Evolutionary conservation across 208 protist genomes (phyloP).

Genomic region (Naegleria lovaniensis): DNA sequence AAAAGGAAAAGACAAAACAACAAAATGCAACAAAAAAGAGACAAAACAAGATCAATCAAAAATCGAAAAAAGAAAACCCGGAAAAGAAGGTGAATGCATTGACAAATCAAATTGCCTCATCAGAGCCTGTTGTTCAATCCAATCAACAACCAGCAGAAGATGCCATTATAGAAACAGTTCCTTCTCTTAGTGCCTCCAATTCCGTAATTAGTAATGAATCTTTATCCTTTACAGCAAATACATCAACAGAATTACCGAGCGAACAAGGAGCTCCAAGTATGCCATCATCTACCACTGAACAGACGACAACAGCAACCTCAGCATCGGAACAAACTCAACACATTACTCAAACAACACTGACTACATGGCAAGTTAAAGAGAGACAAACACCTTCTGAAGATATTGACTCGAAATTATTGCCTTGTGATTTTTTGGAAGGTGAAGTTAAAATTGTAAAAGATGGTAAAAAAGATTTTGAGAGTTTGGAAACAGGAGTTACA

Average conservation of each 20-base stretch:
- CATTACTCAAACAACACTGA: background rate
- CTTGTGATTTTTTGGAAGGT: background rate
- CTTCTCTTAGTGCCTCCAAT: background rate
- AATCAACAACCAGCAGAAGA: background rate
- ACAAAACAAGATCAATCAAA: background rate
- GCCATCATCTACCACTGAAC: too few species aligned
- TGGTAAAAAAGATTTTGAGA: background rate
- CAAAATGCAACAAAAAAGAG: background rate
- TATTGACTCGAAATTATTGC: background rate
- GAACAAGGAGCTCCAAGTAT: too few species aligned
- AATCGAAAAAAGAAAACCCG: background rate
- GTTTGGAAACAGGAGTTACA: background rate
- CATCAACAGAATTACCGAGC: too few species aligned
- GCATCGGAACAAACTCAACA: background rate
- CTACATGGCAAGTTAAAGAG: background rate
- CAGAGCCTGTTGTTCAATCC: background rate
- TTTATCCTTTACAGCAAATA: too few species aligned
- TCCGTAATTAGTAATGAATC: background rate
- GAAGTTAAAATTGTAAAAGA: background rate
- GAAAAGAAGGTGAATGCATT: background rate
- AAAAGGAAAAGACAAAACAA: background rate
- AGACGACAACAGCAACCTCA: too few species aligned
- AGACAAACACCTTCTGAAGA: background rate
- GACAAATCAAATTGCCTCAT: background rate
- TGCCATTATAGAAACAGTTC: background rate